A percentile compares a stretch with the other conserved stretches of the same genome.
Conservation (phyloP, 1,139 yeast species). For the Sugiyamaella novakii region DNA sequence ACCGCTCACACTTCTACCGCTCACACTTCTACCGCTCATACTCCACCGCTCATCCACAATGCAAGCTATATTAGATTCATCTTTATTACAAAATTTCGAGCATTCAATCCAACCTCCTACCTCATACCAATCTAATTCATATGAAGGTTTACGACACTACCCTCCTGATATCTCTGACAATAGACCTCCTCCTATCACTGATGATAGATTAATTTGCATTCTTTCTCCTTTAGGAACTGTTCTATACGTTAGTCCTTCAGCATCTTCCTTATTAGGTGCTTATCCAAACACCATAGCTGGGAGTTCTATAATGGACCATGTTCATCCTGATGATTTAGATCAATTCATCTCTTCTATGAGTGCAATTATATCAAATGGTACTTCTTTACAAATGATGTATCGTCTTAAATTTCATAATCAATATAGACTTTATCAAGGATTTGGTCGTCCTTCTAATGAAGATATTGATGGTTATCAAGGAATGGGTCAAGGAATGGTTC, state of each 20-base stretch:
- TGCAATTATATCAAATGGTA: conserved; percentile 23
- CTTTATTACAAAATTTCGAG: neutral
- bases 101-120: neutral
- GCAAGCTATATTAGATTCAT: conserved; percentile 15
- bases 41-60: neutral
- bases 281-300: conserved; percentile 19
- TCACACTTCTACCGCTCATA: neutral
- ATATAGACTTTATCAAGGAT: conserved; percentile 25
- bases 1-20: neutral
- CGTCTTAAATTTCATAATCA: conserved; percentile 24
- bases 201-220: conserved; percentile 16
- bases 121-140: neutral
- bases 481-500: conserved; percentile 24
- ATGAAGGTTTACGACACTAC: too few species aligned
- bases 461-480: conserved; percentile 23
- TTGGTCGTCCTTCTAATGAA: conserved; percentile 24
- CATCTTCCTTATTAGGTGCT: conserved; percentile 13
- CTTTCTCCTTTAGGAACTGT: conserved; percentile 20
- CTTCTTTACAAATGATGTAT: conserved; percentile 28
- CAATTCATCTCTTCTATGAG: conserved; percentile 27
- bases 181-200: neutral
- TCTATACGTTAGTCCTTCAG: conserved; percentile 18
- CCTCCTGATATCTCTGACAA: neutral
- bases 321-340: conserved; percentile 35
- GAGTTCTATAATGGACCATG: conserved; percentile 27